These are phyloP conservation scores for Sporothrix luriei DNA, from an alignment of 2,329 filamentous ascomycete species.

Conservation along the genomic window DNA sequence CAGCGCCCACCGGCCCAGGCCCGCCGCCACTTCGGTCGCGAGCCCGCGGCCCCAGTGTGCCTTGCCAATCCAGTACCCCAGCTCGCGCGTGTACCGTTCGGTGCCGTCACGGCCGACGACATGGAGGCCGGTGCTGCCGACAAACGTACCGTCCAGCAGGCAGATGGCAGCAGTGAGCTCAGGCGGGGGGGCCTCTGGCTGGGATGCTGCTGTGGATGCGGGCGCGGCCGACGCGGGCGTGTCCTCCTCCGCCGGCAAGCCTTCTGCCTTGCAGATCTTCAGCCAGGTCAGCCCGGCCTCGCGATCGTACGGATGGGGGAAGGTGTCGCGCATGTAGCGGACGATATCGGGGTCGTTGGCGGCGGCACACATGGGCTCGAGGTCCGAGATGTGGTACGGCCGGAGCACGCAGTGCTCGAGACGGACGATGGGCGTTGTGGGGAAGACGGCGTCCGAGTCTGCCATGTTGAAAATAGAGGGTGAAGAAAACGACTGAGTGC, in stretches of 20 bases:
- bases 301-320: conserved; percentile 52
- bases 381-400: conserved; percentile 47
- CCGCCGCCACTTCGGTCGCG: conserved; percentile 46
- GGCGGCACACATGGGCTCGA: conserved; percentile 41
- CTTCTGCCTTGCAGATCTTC: conserved; percentile 31
- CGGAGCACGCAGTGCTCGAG: conserved; percentile 47
- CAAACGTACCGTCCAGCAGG: conserved; percentile 41
- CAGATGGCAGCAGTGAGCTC: conserved; percentile 45
- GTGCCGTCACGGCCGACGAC: conserved; percentile 42
- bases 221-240: not conserved
- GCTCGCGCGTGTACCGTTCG: conserved; percentile 49
- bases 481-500: not conserved
- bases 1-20: conserved; percentile 51
- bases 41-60: conserved; percentile 52
- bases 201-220: not conserved
- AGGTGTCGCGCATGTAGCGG: conserved; percentile 48
- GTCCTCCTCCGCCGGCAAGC: not conserved
- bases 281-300: conserved; percentile 45
- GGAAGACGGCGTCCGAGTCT: conserved; percentile 21
- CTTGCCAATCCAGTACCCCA: conserved; percentile 54
- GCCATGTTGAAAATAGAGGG: not conserved
- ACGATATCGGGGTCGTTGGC: conserved; percentile 48
- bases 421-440: conserved; percentile 38
- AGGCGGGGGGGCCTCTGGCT: not conserved
- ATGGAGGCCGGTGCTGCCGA: conserved; percentile 50